These are phyloP conservation scores for Colletotrichum lindemuthianum DNA, from an alignment of 2,329 filamentous ascomycete genomes.

Conservation along the genomic window DNA sequence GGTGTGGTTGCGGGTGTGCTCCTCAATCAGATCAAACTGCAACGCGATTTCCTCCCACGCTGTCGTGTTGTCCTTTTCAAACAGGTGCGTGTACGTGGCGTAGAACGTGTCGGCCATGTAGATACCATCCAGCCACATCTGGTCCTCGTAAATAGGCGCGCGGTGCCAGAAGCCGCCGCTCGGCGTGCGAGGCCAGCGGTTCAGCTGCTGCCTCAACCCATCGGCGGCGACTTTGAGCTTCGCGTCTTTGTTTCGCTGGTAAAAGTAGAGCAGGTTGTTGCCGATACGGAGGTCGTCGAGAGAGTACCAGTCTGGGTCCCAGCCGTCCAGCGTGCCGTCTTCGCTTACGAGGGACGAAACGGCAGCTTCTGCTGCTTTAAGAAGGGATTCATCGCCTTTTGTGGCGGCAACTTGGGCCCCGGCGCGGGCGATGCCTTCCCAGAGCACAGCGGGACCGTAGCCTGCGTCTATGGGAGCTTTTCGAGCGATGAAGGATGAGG, in stretches of 20 bases:
- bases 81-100: conserved; percentile 51
- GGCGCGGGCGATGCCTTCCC: conserved; percentile 25
- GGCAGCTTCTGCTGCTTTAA: conserved; percentile 17
- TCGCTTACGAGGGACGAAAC: conserved; percentile 28
- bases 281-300: conserved; percentile 64
- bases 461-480: conserved; percentile 9
- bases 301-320: conserved; percentile 60
- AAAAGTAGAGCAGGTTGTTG: conserved; percentile 61
- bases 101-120: conserved; percentile 61
- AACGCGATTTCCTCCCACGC: conserved; percentile 56
- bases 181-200: conserved; percentile 59
- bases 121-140: conserved; percentile 69
- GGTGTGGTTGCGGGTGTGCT: conserved; percentile 50
- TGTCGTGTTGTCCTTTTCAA: conserved; percentile 48
- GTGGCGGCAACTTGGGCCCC: conserved; percentile 6
- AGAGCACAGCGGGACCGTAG: conserved; percentile 30
- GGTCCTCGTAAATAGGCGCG: conserved; percentile 53
- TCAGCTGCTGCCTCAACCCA: conserved; percentile 55
- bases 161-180: conserved; percentile 66
- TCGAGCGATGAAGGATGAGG: conserved; percentile 28
- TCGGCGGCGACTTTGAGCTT: conserved; percentile 62
- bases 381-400: conserved; percentile 1
- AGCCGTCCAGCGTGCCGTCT: conserved; percentile 58
- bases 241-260: conserved; percentile 54
- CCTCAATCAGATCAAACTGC: conserved; percentile 58